Base-by-base conservation (phyloP, 768 basidiomycete species). In the Tephrocybe sp. region DNA sequence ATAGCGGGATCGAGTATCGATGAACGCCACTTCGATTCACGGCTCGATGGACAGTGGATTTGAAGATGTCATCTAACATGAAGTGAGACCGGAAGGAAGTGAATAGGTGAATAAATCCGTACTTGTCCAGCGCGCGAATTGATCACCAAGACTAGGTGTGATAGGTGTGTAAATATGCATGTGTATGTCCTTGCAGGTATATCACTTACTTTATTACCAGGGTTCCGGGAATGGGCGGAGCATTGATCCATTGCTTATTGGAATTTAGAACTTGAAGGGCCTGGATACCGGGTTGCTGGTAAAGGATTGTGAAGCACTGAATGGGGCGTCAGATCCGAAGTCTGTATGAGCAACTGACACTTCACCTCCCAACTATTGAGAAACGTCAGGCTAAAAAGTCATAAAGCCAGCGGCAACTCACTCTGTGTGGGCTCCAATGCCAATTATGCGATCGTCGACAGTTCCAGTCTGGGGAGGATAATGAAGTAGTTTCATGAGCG, bases 111-210 rank as follows among this genome's bases (percentile, higher is more conserved):
- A 32, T 48, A 22, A 20, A 49, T 17, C 60, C 80, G 30, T 53
- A 93, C 91, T 96, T 12, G 94, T 92, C 89, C 92, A 91, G 17
- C 91, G 73, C 9, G 91, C 84, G 51, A 98, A 80, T 65, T 93
- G 89, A 60, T 95, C 93, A 6, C 89, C 94, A 11, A 96, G 74
- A 63, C 88, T 82, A 49, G 12, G n/a, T n/a, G n/a, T n/a, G n/a
- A 14, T 11, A 14, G 38, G 26, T 34, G 39, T 16, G n/a, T n/a
- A n/a, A n/a, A n/a, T n/a, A n/a, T n/a, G n/a, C n/a, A n/a, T n/a
- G n/a, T n/a, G n/a, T n/a, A n/a, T n/a, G n/a, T n/a, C n/a, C n/a
- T n/a, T n/a, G n/a, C n/a, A n/a, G n/a, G n/a, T n/a, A 5, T 5
- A 34, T 20, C 30, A 52, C 79, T 53, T 52, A 90, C 89, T 97